Evolutionary conservation across 805 yeast species (phyloP), one percentile per base, ranked within the genome.

Genomic region (Teunomyces barrocoloradensis): DNA sequence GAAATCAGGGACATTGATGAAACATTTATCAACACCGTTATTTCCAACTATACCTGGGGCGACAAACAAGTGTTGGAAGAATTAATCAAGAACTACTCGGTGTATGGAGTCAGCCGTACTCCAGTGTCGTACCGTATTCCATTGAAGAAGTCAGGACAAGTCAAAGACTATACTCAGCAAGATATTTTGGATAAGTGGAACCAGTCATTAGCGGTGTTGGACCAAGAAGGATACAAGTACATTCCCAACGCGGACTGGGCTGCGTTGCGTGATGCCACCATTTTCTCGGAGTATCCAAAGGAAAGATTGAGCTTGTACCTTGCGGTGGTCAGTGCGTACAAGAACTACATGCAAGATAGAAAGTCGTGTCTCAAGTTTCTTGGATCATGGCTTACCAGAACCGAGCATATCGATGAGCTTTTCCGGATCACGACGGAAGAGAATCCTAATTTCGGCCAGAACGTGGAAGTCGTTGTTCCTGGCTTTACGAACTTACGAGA

Each of bases 211-310:
- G 42, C 52, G 9, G 53, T 55, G 34, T 75, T 80, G 53, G 82
- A 84, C 49, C 78, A 76, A 29, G 66, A 65, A 40, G 75, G 73
- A 9, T 80, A 78, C 65, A 68, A 65, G 34, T 85, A 82, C 60
- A 82, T 87, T 55, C 90, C 92, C 5, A 82, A 81, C 61, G 92
- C 94, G 9, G 92, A 86, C 66, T 87, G 92, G 92, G 85, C 88
- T 34, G 86, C 92, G 2, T 65, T 87, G 48, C 80, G 91, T 69
- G 90, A 84, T 63, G 88, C 92, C 17, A 87, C 94, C 5, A 71
- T 81, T 37, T 68, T 69, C 49, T 74, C 84, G 3, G 62, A 60
- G 20, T 68, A 63, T 42, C 53, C 60, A 33, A 64, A 71, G 15
- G 76, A 73, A 34, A 74, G 89, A 64, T 73, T 75, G 51, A 69